These are phyloP conservation scores for Fusarium buharicum DNA, from an alignment of 2,329 filamentous ascomycete genomes.

Conservation along the genomic window DNA sequence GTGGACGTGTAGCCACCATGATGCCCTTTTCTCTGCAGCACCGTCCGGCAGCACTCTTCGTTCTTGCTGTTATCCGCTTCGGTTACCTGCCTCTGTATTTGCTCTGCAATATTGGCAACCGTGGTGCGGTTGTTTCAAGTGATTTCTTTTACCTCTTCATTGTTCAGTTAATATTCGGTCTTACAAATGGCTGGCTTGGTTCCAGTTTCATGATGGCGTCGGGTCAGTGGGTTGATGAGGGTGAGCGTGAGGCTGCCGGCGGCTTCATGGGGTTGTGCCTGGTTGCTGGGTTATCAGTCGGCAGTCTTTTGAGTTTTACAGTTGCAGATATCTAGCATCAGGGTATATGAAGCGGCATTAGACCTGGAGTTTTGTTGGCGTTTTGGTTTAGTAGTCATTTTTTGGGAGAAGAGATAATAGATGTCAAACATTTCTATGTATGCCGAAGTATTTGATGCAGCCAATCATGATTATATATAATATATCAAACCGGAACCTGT, in stretches of 20 bases:
- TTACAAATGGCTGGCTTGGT: conserved; percentile 87
- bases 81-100: conserved; percentile 86
- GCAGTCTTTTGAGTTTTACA: conserved; percentile 90
- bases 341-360: conserved; percentile 18
- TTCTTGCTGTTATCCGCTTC: conserved; percentile 71
- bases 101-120: conserved; percentile 86
- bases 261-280: conserved; percentile 94
- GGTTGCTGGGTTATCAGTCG: conserved; percentile 82
- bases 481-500: conserved; percentile 31
- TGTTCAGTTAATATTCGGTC: conserved; percentile 84
- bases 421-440: conserved; percentile 19
- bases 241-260: conserved; percentile 87
- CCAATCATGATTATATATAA: conserved; percentile 30
- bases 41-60: conserved; percentile 74
- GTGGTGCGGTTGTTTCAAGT: conserved; percentile 77
- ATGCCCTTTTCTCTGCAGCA: conserved; percentile 67
- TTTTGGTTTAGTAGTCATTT: conserved; percentile 19
- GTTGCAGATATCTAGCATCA: conserved; percentile 61
- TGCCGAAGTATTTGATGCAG: conserved; percentile 21
- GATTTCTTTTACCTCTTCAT: conserved; percentile 89
- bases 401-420: conserved; percentile 11
- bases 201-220: conserved; percentile 93
- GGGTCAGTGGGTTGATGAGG: conserved; percentile 80
- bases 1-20: conserved; percentile 76
- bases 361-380: conserved; percentile 11